A percentile compares a stretch with the other conserved stretches of the same genome.
phyloP scores from a whole-genome alignment of 768 basidiomycete species.

The Trametes coccinea region DNA sequence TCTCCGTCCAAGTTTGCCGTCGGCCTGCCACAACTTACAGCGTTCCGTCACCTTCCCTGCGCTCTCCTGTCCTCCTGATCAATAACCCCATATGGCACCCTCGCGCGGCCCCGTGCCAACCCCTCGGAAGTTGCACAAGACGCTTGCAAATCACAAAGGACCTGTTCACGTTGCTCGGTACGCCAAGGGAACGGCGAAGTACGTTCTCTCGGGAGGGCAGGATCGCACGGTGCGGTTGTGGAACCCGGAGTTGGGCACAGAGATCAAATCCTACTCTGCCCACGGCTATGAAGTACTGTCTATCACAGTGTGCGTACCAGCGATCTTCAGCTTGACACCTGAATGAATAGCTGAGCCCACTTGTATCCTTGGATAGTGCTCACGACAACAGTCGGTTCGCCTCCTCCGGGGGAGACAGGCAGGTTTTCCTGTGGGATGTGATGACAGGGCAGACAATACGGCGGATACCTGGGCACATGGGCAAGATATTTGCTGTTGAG shows the following conservation, averaged over 20 bases:
- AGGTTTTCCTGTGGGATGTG: slow-evolving; percentile 96
- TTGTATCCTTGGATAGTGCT: slow-evolving; percentile 48
- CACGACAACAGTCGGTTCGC: slow-evolving; percentile 95
- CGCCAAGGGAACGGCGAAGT: slow-evolving; percentile 84
- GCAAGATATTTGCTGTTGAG: slow-evolving; percentile 87
- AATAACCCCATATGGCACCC: slow-evolving; percentile 30
- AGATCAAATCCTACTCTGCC: slow-evolving; percentile 88
- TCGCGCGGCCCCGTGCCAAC: slow-evolving; percentile 46
- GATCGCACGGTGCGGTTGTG: slow-evolving; percentile 89
- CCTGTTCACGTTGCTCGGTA: slow-evolving; percentile 91
- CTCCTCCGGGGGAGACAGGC: slow-evolving; percentile 91
- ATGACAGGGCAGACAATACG: slow-evolving; percentile 81
- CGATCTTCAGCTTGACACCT: neutral
- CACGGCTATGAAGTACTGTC: slow-evolving; percentile 97
- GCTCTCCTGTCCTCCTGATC: neutral
- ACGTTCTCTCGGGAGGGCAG: slow-evolving; percentile 90
- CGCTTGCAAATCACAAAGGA: slow-evolving; percentile 71
- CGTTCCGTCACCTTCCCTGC: neutral
- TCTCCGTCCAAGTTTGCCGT: neutral
- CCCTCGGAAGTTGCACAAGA: slow-evolving; percentile 61
- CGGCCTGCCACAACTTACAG: neutral
- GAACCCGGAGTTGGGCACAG: slow-evolving; percentile 84
- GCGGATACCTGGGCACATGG: slow-evolving; percentile 84
- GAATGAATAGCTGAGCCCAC: neutral
- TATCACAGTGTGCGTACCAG: slow-evolving; percentile 71